These are phyloP conservation scores for Halophytophthora polymorphica DNA, from an alignment of 352 stramenopile genomes.

Conservation along the genomic window DNA sequence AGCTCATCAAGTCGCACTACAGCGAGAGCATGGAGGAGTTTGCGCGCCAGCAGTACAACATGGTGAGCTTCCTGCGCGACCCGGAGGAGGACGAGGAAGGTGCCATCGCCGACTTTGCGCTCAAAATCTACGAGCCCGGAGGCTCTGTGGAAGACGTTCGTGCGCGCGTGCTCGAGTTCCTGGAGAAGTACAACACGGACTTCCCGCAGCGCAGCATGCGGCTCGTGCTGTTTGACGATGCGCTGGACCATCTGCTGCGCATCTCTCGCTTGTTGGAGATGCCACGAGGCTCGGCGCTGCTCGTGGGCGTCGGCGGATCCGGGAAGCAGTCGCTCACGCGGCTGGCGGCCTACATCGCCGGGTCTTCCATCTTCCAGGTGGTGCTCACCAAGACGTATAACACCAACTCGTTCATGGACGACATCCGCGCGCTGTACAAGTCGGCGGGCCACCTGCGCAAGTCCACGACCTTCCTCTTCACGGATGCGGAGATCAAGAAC, in stretches of 20 bases:
- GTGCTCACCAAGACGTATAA: slow-evolving; percentile 99
- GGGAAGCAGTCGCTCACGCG: slow-evolving; percentile 97
- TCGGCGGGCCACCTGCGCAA: slow-evolving; percentile 95
- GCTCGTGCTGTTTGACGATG: slow-evolving; percentile 98
- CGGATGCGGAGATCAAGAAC: slow-evolving; percentile 98
- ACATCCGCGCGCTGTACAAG: slow-evolving; percentile 96
- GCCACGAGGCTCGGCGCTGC: slow-evolving; percentile 92
- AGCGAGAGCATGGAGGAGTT: slow-evolving; percentile 81
- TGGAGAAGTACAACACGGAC: slow-evolving; percentile 97
- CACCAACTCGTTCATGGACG: slow-evolving; percentile 96
- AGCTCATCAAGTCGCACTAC: slow-evolving; percentile 90
- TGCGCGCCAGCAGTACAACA: slow-evolving; percentile 80
- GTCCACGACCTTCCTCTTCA: slow-evolving; percentile 98
- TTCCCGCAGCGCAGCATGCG: slow-evolving; percentile 96
- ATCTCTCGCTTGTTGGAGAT: slow-evolving; percentile 97
- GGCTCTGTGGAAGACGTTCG: slow-evolving; percentile 92
- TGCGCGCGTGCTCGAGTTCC: slow-evolving; percentile 91
- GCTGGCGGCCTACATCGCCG: slow-evolving; percentile 95
- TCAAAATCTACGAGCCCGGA: slow-evolving; percentile 97
- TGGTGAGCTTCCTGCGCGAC: slow-evolving; percentile 98
- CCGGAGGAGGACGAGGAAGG: slow-evolving; percentile 97
- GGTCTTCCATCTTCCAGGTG: slow-evolving; percentile 97
- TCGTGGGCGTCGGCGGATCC: slow-evolving; percentile 96
- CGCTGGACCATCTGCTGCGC: slow-evolving; percentile 94
- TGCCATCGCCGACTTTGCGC: slow-evolving; percentile 90